Evolutionary conservation across 371 early-diverging fungal species (phyloP), one percentile per base, ranked within the genome.

Genomic region (Mortierella sp.): DNA sequence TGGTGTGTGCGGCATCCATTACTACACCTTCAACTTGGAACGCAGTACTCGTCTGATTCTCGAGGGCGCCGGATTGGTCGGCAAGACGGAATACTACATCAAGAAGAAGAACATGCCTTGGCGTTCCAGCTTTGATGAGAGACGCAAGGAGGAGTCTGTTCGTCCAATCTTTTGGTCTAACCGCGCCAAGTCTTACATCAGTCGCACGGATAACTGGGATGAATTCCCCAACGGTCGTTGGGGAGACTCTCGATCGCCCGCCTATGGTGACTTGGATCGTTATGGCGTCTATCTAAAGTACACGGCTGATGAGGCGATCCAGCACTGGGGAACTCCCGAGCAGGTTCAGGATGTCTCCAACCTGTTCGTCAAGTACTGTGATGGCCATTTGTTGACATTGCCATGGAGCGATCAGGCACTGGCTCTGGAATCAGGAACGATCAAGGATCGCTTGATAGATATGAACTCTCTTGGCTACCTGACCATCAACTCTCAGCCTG

Each of bases 211-310:
- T 71, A 80, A 87, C 34, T 97, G 97, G 97, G 96, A 97, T 78
- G 96, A 96, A 68, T 97, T 93, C 79, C 96, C 96, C 29, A 97
- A 97, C 80, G 98, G 98, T 27, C 91, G 98, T 52, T 97, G 96
- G 98, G 96, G 96, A 24, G 96, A 96, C 70, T 88, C 96, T 25
- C 87, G 96, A 25, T 96, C 96, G 6, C 89, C 92, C 50, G 94
- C 96, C 29, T 97, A 88, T 81, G 96, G 97, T 58, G 96, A 97
- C 57, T 76, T 96, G 66, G 95, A 95, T 63, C 90, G 94, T 34
- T 94, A 90, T 81, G 92, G 94, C 54, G 88, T 93, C 43, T 85
- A 90, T 53, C 80, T 95, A 50, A 91, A 93, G 62, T 86, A 90
- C 65, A 80, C 87, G 9, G 48, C 71, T 5, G 83, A 83, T 9